These are phyloP conservation scores for Suhomyces kunorum DNA, from an alignment of 1,139 yeast species.

Conservation along the genomic window DNA sequence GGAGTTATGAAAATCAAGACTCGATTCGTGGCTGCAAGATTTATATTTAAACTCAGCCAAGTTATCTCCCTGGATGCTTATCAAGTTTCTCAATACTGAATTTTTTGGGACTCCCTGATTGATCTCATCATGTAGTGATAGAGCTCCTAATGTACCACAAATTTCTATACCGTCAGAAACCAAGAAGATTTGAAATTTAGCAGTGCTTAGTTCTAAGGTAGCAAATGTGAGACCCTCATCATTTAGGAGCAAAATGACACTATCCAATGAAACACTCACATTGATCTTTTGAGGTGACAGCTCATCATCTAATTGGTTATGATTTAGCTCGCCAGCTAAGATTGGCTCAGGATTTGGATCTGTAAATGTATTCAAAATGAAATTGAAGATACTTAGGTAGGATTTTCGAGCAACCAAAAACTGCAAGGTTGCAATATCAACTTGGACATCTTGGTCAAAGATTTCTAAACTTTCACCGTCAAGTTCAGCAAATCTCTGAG, in stretches of 20 bases:
- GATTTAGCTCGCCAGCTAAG: constrained; percentile 68
- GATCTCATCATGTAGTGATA: constrained; percentile 75
- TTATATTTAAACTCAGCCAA: constrained; percentile 83
- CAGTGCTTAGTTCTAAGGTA: constrained; percentile 73
- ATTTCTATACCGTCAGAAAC: constrained; percentile 81
- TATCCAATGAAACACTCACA: constrained; percentile 67
- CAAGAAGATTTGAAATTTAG: constrained; percentile 63
- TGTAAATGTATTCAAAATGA: constrained; percentile 82
- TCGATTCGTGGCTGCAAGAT: constrained; percentile 65
- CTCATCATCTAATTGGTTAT: constrained; percentile 55
- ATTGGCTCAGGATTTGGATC: constrained; percentile 70
- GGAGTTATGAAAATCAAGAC: constrained; percentile 57
- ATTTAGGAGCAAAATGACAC: constrained; percentile 73
- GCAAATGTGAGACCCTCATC: constrained; percentile 86
- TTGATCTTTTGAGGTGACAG: constrained; percentile 71
- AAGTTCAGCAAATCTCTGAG: constrained; percentile 62
- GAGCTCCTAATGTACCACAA: constrained; percentile 73
- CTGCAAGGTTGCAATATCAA: constrained; percentile 78
- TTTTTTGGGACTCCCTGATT: constrained; percentile 62
- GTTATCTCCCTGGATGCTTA: constrained; percentile 80
- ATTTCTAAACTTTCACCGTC: constrained; percentile 62
- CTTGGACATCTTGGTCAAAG: constrained; percentile 74
- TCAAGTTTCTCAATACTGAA: constrained; percentile 62
- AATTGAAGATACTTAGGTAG: constrained; percentile 75
- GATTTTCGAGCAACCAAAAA: constrained; percentile 78